Base-by-base conservation (phyloP, 1,139 yeast species). In the Zygosaccharomyces pseudobailii region DNA sequence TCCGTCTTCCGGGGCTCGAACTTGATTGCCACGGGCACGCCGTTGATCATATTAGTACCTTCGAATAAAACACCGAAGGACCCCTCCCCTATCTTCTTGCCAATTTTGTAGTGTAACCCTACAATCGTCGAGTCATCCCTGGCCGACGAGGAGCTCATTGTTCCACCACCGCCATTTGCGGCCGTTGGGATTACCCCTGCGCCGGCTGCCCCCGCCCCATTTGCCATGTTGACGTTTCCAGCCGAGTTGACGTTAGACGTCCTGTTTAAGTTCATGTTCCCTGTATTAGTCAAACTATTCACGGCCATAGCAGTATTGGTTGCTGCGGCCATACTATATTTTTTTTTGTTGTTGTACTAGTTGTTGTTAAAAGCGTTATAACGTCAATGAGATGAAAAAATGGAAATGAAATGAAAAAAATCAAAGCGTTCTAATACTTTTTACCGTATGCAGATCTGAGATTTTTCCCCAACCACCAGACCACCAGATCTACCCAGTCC, bases 81-180 rank as follows among this genome's bases (percentile, higher is more conserved):
- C 20, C 94, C 94, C 66, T 84, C 94, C 49, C 94, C 94, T 44
- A 85, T 84, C 67, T 85, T 85, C 66, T 84, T 85, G 41, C 92
- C 92, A 45, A 85, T 83, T 59, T 82, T 80, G 66, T 84, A 85
- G 67, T 85, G 92, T 54, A 85, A 73, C 1, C 94, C 94, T 42
- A 85, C 90, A 35, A 84, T 86, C 52, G 67, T 63, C 2, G 66
- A 58, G 46, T 62, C 66, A 41, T 63, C 66, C 36, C 61, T 55
- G 22, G 56, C 21, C 24, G 47, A 30, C 13, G 39, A 33, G 8
- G 36, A 41, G 9, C 32, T 38, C 28, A 40, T 42, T 32, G 45
- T 44, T 6, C 40, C 45, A 9, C 30, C 40, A 4, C 40, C 45
- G 7, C 30, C 40, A 4, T 28, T 30, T 9, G 36, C 47, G n/a